phyloP scores from a whole-genome alignment of 1,139 yeast genomes.

The Groenewaldozyma auringiensis region DNA sequence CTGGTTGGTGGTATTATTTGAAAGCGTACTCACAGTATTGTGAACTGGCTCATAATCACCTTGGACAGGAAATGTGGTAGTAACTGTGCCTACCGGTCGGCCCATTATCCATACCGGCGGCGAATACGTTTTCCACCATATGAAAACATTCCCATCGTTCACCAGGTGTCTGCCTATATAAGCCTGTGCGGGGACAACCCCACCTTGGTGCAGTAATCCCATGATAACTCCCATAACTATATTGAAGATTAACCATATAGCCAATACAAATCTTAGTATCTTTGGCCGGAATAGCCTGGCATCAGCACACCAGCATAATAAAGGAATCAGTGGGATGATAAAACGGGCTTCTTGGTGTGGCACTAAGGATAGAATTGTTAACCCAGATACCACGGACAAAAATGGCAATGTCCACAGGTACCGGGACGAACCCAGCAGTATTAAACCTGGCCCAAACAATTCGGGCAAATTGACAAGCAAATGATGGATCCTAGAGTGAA shows the following conservation, averaged over 20 bases:
- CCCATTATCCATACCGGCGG: conserved; percentile 89
- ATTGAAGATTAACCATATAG: conserved; percentile 62
- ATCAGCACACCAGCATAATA: conserved; percentile 58
- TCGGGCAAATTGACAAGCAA: conserved; percentile 68
- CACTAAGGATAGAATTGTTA: conserved; percentile 52
- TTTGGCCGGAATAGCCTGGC: conserved; percentile 14
- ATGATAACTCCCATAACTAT: conserved; percentile 49
- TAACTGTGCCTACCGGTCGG: conserved; percentile 23
- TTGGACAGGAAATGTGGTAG: conserved; percentile 20
- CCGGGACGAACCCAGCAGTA: conserved; percentile 31
- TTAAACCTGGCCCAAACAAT: conserved; percentile 66
- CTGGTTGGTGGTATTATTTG: conserved; percentile 9
- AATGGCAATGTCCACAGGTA: conserved; percentile 32
- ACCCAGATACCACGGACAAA: conserved; percentile 55
- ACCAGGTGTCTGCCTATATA: conserved; percentile 31
- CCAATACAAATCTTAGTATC: conserved; percentile 27
- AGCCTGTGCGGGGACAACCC: conserved; percentile 63
- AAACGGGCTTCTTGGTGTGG: conserved; percentile 94
- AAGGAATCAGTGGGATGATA: conserved; percentile 67
- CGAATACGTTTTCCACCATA: conserved; percentile 90
- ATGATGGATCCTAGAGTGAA: conserved; percentile 76
- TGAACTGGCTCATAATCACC: conserved; percentile 30
- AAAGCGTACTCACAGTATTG: conserved; percentile 15
- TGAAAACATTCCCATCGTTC: conserved; percentile 15
- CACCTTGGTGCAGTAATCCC: conserved; percentile 88